These are phyloP conservation scores for Kwoniella europaea DNA, from an alignment of 768 basidiomycete genomes.

Conservation along the genomic window DNA sequence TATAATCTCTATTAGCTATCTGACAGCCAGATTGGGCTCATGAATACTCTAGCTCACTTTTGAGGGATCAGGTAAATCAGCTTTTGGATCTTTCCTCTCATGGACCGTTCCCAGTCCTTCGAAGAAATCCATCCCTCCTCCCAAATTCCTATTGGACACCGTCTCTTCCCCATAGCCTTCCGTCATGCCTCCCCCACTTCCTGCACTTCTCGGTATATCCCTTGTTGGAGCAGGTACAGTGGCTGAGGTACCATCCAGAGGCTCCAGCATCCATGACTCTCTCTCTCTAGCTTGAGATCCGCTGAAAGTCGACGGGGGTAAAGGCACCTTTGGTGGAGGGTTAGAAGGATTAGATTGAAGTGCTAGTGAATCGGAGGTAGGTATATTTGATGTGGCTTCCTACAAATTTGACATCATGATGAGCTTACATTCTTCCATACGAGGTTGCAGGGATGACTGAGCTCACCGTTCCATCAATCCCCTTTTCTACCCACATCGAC, in stretches of 20 bases:
- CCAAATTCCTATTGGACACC: conserved; percentile 61
- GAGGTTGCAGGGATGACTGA: conserved; percentile 17
- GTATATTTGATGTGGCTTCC: conserved; percentile 66
- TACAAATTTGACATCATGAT: conserved; percentile 7
- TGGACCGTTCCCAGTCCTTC: conserved; percentile 81
- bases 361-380: conserved; percentile 73
- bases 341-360: conserved; percentile 68
- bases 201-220: conserved; percentile 42
- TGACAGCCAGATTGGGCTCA: too few species aligned
- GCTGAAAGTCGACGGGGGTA: conserved; percentile 60
- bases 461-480: conserved; percentile 42
- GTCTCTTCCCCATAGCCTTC: conserved; percentile 64
- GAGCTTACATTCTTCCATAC: conserved; percentile 13
- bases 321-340: conserved; percentile 64
- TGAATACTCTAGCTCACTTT: conserved; percentile 62
- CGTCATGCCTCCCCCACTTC: conserved; percentile 43
- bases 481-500: conserved; percentile 65
- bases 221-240: conserved; percentile 39
- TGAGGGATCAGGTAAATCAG: conserved; percentile 70
- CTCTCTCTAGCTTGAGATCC: conserved; percentile 65
- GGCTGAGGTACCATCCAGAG: conserved; percentile 54
- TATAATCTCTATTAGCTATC: conserved; percentile 1
- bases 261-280: conserved; percentile 87
- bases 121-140: conserved; percentile 83
- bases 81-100: conserved; percentile 62